These are phyloP conservation scores for Apiospora kogelbergensis DNA, from an alignment of 2,329 filamentous ascomycete genomes.

Conservation along the genomic window DNA sequence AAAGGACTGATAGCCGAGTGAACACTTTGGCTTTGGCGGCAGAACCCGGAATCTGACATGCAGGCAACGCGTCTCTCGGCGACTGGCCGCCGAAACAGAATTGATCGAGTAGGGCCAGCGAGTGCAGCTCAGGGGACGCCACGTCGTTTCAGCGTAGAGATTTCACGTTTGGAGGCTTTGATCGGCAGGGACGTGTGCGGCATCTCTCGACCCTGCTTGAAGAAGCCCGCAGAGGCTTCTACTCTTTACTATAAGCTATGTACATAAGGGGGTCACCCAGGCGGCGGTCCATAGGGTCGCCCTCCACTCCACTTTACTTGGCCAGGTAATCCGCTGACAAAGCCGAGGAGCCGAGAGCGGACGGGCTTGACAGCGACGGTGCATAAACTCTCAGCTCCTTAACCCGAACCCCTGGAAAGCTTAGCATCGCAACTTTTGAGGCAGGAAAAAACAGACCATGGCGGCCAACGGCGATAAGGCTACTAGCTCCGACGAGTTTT, in stretches of 20 bases:
- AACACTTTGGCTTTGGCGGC: too few species aligned
- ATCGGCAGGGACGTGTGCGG: not conserved
- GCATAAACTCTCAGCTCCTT: slow-evolving; percentile 7
- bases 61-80: not conserved
- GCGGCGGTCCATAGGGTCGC: too few species aligned
- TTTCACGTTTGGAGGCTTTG: not conserved
- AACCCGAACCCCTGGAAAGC: not conserved
- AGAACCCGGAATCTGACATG: too few species aligned
- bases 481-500: slow-evolving; percentile 64
- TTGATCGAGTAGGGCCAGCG: not conserved
- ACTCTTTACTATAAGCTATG: too few species aligned
- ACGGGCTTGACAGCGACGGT: not conserved
- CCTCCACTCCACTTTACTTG: not conserved
- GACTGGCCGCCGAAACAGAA: not conserved
- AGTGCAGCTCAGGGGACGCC: not conserved
- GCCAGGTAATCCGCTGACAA: not conserved
- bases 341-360: not conserved
- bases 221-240: too few species aligned
- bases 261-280: too few species aligned
- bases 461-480: slow-evolving; percentile 27
- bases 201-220: not conserved
- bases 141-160: not conserved
- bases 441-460: slow-evolving; percentile 31
- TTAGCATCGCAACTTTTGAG: slow-evolving; percentile 1
- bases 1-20: not conserved